Base-by-base conservation (phyloP, 140 eudicot genomes). In the Cichorium intybus region DNA sequence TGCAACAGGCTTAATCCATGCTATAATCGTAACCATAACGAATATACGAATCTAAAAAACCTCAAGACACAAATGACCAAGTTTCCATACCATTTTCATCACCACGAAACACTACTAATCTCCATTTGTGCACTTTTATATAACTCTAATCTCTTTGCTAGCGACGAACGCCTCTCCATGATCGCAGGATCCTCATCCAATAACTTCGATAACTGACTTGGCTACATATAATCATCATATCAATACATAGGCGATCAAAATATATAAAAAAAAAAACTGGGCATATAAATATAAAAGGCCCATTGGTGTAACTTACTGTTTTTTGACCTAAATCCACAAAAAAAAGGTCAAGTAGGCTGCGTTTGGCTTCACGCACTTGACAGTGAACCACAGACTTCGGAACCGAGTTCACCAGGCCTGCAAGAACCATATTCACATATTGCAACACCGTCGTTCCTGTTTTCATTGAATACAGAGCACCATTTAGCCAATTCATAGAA, bases 281-380 rank as follows among this genome's bases (percentile, higher is more conserved):
- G 23, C 66, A 60, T n/a, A 21, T 12, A 21, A 47, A 27, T 1
- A 28, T n/a, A 29, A n/a, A 3, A 21, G 4, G 14, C 14, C 43
- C 14, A 35, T 7, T 35, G 0, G n/a, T 37, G 50, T 51, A 57
- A 66, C 74, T 64, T 52, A 71, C 82, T 21, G 69, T 51, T 53
- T 66, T 72, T 20, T 49, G 78, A 50, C 82, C 82, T 31, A 77
- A 60, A 16, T 77, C 71, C 2, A 56, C 82, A 59, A 77, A 64
- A 23, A 77, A 77, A 52, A n/a, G 71, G 56, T 71, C 78, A 29
- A 77, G 69, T 10, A 77, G 54, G 61, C 75, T 71, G 48, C 78
- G 78, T 31, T 77, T 72, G 24, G 82, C 82, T 73, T 77, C 78
- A 14, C 82, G 82, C 34, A 77, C 82, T 72, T 77, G 82, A 54